Percentiles rank a stretch among this genome's conserved stretches.
phyloP scores from a whole-genome alignment of 2,329 filamentous ascomycete genomes.

The Sphaerostilbella broomeana region DNA sequence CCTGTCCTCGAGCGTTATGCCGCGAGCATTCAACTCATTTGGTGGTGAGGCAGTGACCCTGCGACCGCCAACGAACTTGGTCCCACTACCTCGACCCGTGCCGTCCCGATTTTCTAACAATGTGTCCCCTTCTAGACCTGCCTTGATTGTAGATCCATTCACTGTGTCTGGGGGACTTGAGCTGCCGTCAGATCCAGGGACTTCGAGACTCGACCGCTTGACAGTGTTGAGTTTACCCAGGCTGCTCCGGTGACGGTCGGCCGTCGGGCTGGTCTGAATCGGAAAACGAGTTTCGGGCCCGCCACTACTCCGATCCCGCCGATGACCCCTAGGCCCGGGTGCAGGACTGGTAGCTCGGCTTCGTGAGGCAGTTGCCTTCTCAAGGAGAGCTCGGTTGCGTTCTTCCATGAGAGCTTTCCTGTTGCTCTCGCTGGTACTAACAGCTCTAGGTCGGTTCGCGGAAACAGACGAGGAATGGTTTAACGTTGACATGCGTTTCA shows the following conservation, averaged over 20 bases:
- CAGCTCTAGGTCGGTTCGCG: conserved; percentile 66
- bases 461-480: conserved; percentile 55
- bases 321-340: conserved; percentile 55
- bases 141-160: conserved; percentile 34
- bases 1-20: conserved; percentile 46
- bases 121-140: conserved; percentile 15
- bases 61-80: conserved; percentile 44
- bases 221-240: conserved; percentile 43
- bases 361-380: conserved; percentile 56
- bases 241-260: conserved; percentile 45
- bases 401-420: conserved; percentile 92
- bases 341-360: conserved; percentile 70
- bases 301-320: conserved; percentile 72
- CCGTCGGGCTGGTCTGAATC: conserved; percentile 61
- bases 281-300: conserved; percentile 77
- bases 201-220: conserved; percentile 70
- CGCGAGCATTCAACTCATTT: conserved; percentile 30
- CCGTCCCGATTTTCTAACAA: conserved; percentile 57
- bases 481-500: conserved; percentile 79
- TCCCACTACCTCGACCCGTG: conserved; percentile 42
- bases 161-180: conserved; percentile 32
- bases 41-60: conserved; percentile 31
- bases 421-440: conserved; percentile 94
- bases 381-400: conserved; percentile 73
- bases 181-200: conserved; percentile 55